Conservation (phyloP, 768 basidiomycete genomes). For the Hemileccinum impolitum region DNA sequence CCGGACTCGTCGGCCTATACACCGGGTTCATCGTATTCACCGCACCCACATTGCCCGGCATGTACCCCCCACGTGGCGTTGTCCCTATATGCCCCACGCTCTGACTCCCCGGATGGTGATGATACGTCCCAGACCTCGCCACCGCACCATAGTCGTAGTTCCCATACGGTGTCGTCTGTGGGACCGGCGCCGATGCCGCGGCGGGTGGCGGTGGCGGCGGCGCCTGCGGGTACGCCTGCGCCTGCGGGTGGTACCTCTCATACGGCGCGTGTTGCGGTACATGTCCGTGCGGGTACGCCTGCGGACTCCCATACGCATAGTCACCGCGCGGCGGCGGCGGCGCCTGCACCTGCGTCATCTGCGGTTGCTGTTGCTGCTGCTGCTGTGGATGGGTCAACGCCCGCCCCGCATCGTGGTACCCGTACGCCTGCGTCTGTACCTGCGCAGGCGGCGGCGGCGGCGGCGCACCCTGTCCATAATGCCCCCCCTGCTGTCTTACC, state of each 20-base stretch:
- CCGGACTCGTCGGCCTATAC: slow-evolving; percentile 44
- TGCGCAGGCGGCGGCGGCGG: no score
- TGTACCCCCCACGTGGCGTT: slow-evolving; percentile 32
- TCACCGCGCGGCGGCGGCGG: slow-evolving; percentile 23
- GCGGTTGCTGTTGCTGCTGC: slow-evolving; percentile 18
- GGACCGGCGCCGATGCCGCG: neutral
- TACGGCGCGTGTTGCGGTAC: slow-evolving; percentile 18
- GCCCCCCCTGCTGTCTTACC: no score
- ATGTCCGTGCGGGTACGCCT: slow-evolving; percentile 13
- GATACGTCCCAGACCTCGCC: slow-evolving; percentile 2
- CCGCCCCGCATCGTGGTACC: slow-evolving; percentile 20
- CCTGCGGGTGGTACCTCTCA: slow-evolving; percentile 8
- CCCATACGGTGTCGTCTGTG: neutral
- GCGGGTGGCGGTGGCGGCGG: slow-evolving; percentile 8
- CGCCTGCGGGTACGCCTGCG: slow-evolving; percentile 15
- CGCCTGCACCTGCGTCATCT: slow-evolving; percentile 1
- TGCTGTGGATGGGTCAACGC: slow-evolving; percentile 37
- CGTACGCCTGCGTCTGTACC: slow-evolving; percentile 1
- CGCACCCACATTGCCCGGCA: neutral
- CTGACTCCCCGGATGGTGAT: slow-evolving; percentile 7
- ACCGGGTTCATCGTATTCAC: neutral
- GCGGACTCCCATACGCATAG: slow-evolving; percentile 18
- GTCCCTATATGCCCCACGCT: slow-evolving; percentile 30
- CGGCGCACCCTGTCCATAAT: no score
- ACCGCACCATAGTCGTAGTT: neutral